These are phyloP conservation scores for Leersia perrieri DNA, from an alignment of 176 grass and related monocot genomes.

Conservation along the genomic window DNA sequence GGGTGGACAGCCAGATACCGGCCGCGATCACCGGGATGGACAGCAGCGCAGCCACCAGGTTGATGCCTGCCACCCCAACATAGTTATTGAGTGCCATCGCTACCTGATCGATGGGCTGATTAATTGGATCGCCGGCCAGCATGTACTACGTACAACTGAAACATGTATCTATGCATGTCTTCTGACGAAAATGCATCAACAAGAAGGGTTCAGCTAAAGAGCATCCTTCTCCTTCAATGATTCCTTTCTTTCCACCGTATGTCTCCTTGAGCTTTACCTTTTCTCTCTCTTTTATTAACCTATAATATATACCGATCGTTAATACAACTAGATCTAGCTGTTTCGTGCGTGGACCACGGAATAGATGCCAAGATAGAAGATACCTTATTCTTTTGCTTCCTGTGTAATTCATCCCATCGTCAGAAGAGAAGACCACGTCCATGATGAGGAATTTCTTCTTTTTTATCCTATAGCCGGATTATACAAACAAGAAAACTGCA, in stretches of 20 bases:
- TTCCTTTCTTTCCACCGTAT: not conserved
- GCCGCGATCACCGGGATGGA: conserved; percentile 69
- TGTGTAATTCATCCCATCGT: not conserved
- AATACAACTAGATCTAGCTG: too few relatives aligned
- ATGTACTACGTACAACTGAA: too few relatives aligned
- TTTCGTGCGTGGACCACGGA: not conserved
- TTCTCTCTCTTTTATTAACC: not conserved
- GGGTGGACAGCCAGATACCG: conserved; percentile 78
- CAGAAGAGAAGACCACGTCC: too few relatives aligned
- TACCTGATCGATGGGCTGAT: too few relatives aligned
- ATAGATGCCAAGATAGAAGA: not conserved
- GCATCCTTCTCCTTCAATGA: not conserved
- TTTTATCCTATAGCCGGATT: too few relatives aligned
- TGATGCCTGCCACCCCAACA: conserved; percentile 54
- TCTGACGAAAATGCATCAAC: too few relatives aligned
- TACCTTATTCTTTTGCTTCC: conserved; percentile 8
- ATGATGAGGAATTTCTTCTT: too few relatives aligned
- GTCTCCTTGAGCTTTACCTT: not conserved
- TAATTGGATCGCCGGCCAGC: too few relatives aligned
- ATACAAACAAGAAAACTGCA: too few relatives aligned
- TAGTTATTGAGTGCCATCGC: conserved; percentile 68
- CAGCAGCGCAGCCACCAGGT: conserved; percentile 60
- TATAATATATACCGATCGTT: not conserved
- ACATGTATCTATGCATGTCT: not conserved
- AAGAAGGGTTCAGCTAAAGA: too few relatives aligned